These are phyloP conservation scores for Dorcoceras hygrometricum DNA, from an alignment of 257 asterid species.

Conservation along the genomic window DNA sequence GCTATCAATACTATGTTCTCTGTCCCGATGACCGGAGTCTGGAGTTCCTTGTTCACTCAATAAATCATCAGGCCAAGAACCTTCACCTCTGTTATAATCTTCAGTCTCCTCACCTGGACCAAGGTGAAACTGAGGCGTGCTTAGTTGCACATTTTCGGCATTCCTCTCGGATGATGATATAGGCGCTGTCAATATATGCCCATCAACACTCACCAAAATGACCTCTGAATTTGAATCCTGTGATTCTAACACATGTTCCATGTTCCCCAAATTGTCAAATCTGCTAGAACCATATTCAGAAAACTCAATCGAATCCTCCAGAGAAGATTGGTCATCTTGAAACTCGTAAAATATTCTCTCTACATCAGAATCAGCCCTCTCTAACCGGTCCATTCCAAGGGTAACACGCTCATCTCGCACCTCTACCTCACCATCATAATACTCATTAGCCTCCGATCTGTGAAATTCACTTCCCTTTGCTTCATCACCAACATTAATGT, in stretches of 20 bases:
- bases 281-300: constrained; percentile 63
- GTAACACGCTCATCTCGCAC: constrained; percentile 63
- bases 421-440: constrained; percentile 39
- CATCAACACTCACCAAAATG: constrained; percentile 89
- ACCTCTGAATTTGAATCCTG: constrained; percentile 68
- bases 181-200: constrained; percentile 85
- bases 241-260: constrained; percentile 58
- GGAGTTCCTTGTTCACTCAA: constrained; percentile 33
- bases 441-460: constrained; percentile 37
- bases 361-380: constrained; percentile 72
- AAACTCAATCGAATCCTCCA: constrained; percentile 58
- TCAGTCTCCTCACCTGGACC: constrained; percentile 69
- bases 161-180: constrained; percentile 59
- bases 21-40: constrained; percentile 29
- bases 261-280: constrained; percentile 55
- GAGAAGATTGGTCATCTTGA: constrained; percentile 67
- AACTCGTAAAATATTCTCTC: constrained; percentile 72
- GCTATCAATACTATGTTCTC: constrained; percentile 23
- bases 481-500: constrained; percentile 26
- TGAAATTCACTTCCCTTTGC: constrained; percentile 34
- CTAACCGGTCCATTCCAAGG: constrained; percentile 60
- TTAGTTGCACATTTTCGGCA: constrained; percentile 52
- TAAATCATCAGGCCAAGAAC: constrained; percentile 48
- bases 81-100: constrained; percentile 45
- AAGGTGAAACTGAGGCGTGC: constrained; percentile 67